Evolutionary conservation across 495 filamentous ascomycete genomes (phyloP).

Genomic region (Hypoxylon trugodes): DNA sequence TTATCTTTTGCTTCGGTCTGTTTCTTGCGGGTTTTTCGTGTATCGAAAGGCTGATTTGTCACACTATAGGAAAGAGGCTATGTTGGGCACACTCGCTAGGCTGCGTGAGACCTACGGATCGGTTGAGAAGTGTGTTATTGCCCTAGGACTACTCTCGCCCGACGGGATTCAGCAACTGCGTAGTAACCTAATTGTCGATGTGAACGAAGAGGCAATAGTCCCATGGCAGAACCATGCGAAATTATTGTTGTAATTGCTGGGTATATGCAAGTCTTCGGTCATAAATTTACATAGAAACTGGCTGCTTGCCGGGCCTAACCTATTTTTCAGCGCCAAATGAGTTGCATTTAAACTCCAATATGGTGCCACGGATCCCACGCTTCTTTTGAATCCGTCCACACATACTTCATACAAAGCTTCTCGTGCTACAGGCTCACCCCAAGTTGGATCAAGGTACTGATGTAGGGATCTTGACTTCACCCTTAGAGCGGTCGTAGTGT

Average conservation of each 20-base stretch:
- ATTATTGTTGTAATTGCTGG: constrained; percentile 26
- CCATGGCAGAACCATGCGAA: constrained; percentile 45
- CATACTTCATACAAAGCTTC: constrained; percentile 30
- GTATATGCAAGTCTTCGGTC: constrained; percentile 35
- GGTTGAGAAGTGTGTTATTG: constrained; percentile 62
- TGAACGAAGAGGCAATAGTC: constrained; percentile 35
- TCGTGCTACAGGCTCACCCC: not conserved
- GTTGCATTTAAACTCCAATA: not conserved
- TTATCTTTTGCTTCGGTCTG: not conserved
- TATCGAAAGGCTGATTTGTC: constrained; percentile 22
- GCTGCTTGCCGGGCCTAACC: constrained; percentile 9
- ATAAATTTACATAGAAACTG: constrained; percentile 37
- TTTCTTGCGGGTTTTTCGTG: not conserved
- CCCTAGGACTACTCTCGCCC: constrained; percentile 60
- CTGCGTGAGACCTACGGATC: constrained; percentile 63
- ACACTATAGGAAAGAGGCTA: constrained; percentile 56
- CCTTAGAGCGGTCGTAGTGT: constrained; percentile 56
- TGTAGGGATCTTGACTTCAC: constrained; percentile 57
- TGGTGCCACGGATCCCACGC: not conserved
- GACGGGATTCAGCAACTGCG: constrained; percentile 59
- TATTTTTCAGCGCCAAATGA: not conserved
- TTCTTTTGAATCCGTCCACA: constrained; percentile 19
- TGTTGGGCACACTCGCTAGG: constrained; percentile 61
- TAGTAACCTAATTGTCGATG: constrained; percentile 56
- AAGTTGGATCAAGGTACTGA: constrained; percentile 43